Evolutionary conservation across 2,329 filamentous ascomycete species (phyloP), one percentile per base, ranked within the genome.

Genomic region (Cordyceps farinosa): DNA sequence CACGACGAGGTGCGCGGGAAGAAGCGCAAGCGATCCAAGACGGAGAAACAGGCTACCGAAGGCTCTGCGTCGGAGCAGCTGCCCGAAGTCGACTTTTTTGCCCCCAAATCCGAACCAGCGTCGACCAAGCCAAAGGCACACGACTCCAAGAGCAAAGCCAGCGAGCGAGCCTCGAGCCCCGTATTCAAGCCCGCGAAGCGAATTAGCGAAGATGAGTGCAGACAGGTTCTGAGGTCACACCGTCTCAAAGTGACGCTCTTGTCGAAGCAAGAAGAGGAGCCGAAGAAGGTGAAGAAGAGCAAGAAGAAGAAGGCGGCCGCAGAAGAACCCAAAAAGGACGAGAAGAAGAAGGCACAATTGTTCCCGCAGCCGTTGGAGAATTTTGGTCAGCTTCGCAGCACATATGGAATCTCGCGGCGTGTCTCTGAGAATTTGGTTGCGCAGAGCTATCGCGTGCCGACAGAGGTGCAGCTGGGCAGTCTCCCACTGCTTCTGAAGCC

Each of bases 391-490:
- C 79, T 99, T 64, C 83, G 86, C 44, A 79, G 81, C 38, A 81
- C 80, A 51, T 96, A 94, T 76, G 84, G 83, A n/a, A 86, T 97
- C 48, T 90, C 91, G 4, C 80, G 83, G 47, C 83, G 87, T 48
- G 77, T 99, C 51, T 86, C 87, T 2, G 86, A 90, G 65, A 99
- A 99, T 71, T 80, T 99, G 36, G 80, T 85, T 15, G 83, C 85
- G n/a, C 91, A 98, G 76, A 92, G 90, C 11, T 99, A 96, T 73
- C 86, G 84, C 42, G 80, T 92, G 63, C 95, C 95, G 13, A 99
- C 95, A 0, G 94, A 98, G 76, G 93, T 99, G 13, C 95, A 99
- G 74, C 85, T 98, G 75, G 93, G 86, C 3, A 89, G 88, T 70
- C 76, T 99, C 66, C 94, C 95, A 34, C 76, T 98, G 52, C 79